phyloP scores from a whole-genome alignment of 768 basidiomycete species.

The Porphyrellus cyaneotinctus region DNA sequence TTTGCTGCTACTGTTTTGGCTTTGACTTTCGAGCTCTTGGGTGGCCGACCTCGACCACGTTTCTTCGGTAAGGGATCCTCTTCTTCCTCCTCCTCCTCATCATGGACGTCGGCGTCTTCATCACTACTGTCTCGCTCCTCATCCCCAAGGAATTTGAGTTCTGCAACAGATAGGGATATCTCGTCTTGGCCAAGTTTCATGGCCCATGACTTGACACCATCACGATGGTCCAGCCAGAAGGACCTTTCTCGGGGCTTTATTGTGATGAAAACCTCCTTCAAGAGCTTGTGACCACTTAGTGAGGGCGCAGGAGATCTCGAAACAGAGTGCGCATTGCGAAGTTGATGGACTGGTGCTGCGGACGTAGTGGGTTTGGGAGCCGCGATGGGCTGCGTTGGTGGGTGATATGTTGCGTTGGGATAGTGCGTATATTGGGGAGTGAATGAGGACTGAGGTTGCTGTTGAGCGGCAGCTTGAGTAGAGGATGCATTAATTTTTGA shows the following conservation, averaged over 20 bases:
- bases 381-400: conserved; percentile 23
- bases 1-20: conserved; percentile 32
- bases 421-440: conserved; percentile 45
- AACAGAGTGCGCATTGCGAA: conserved; percentile 28
- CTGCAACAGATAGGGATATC: conserved; percentile 48
- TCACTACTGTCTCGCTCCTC: conserved; percentile 60
- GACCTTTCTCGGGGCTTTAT: conserved; percentile 58
- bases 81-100: conserved; percentile 44
- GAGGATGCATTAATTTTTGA: conserved; percentile 23
- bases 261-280: conserved; percentile 50
- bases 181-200: conserved; percentile 59
- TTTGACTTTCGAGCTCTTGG: conserved; percentile 33
- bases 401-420: conserved; percentile 50
- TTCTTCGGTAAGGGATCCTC: conserved; percentile 37
- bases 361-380: conserved; percentile 18
- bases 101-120: conserved; percentile 45
- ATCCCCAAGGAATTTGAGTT: conserved; percentile 50
- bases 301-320: conserved; percentile 31
- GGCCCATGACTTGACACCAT: conserved; percentile 74
- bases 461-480: conserved; percentile 32
- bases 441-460: conserved; percentile 34
- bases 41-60: conserved; percentile 37
- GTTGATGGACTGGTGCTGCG: conserved; percentile 9
- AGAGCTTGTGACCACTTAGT: conserved; percentile 38
- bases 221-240: conserved; percentile 56